Conservation (phyloP, 1,139 yeast genomes). For the Eremothecium cymbalariae region DNA sequence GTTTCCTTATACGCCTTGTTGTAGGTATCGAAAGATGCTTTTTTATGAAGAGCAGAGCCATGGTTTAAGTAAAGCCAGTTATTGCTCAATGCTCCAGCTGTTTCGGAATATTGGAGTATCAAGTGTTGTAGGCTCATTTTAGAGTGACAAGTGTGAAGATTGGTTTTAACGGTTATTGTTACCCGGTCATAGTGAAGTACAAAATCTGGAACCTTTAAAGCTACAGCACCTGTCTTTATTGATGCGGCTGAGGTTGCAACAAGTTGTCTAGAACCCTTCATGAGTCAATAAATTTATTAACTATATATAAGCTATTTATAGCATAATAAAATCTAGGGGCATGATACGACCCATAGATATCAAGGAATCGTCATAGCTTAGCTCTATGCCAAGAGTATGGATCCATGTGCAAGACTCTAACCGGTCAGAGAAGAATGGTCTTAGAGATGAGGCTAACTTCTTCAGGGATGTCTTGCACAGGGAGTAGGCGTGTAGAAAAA, state of each 20-base stretch:
- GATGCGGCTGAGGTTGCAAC: too few relatives aligned
- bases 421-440: constrained; percentile 1
- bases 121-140: too few relatives aligned
- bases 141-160: too few relatives aligned
- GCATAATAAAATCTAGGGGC: constrained; percentile 6
- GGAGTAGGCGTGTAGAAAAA: constrained; percentile 13
- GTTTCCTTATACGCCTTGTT: background rate
- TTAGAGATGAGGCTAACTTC: constrained; percentile 1
- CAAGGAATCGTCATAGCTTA: constrained; percentile 2
- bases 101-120: too few relatives aligned
- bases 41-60: background rate
- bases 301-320: constrained; percentile 3
- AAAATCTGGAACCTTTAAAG: too few relatives aligned
- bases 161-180: too few relatives aligned
- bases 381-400: constrained; percentile 3
- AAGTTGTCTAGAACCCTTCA: too few relatives aligned
- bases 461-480: constrained; percentile 12
- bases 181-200: too few relatives aligned
- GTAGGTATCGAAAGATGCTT: background rate
- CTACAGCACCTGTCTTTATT: too few relatives aligned
- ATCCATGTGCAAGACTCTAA: constrained; percentile 5
- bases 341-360: background rate
- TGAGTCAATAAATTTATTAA: constrained; percentile 5
- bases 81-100: background rate
- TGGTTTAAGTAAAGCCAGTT: background rate